phyloP scores from a whole-genome alignment of 257 asterid species.

The Knoxia roxburghii region DNA sequence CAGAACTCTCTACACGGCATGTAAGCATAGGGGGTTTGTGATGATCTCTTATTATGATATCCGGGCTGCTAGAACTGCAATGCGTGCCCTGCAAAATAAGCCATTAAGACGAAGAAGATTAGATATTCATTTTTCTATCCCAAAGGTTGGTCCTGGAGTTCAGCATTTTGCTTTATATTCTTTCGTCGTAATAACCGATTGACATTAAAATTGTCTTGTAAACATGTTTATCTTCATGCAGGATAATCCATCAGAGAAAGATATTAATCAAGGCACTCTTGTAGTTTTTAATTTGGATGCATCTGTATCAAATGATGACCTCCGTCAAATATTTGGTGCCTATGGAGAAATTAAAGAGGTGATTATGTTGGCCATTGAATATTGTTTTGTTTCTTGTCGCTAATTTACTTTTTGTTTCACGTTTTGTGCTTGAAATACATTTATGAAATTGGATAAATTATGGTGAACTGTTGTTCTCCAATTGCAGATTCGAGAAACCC shows the following conservation, averaged over 20 bases:
- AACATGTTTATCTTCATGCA: conserved; percentile 22
- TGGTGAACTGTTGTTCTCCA: conserved; percentile 15
- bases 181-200: neutral
- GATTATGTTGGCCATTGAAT: conserved; percentile 11
- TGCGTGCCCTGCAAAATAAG: conserved; percentile 82
- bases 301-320: conserved; percentile 88
- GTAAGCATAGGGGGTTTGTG: conserved; percentile 98
- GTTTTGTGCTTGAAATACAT: neutral
- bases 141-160: conserved; percentile 50
- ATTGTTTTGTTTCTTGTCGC: neutral
- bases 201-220: neutral
- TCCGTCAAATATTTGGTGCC: conserved; percentile 87
- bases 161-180: neutral
- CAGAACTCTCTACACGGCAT: conserved; percentile 90
- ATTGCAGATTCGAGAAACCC: conserved; percentile 88
- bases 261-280: conserved; percentile 91
- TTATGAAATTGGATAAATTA: conserved; percentile 16
- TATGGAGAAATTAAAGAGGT: conserved; percentile 99
- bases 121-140: conserved; percentile 95
- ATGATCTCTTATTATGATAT: conserved; percentile 99
- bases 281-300: conserved; percentile 95
- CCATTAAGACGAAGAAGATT: conserved; percentile 88
- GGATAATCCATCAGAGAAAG: conserved; percentile 98
- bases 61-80: conserved; percentile 91
- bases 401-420: conserved; percentile 4